These are phyloP conservation scores for Eremochloa ophiuroides DNA, from an alignment of 176 grass and related monocot genomes.

Conservation along the genomic window DNA sequence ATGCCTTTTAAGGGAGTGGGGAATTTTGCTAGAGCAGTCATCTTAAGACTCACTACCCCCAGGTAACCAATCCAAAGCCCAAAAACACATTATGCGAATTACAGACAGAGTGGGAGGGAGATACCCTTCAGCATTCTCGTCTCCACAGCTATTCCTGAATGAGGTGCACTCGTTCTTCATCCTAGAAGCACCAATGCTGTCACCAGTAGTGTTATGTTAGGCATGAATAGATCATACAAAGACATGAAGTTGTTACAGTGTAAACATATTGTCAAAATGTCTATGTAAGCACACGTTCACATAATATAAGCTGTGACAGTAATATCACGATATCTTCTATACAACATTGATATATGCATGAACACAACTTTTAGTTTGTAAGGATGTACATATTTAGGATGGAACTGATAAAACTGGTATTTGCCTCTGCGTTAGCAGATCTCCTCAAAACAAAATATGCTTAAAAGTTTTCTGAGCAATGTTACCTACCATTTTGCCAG, in stretches of 20 bases:
- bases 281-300: neutral
- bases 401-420: neutral
- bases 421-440: neutral
- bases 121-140: constrained; percentile 77
- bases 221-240: neutral
- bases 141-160: constrained; percentile 57
- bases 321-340: neutral
- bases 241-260: neutral
- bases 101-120: constrained; percentile 6
- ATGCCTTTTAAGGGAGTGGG: neutral
- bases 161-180: constrained; percentile 73
- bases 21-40: neutral
- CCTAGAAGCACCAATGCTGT: constrained; percentile 86
- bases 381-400: neutral
- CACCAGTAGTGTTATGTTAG: constrained; percentile 15
- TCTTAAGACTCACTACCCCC: neutral
- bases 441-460: neutral
- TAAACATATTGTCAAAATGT: neutral
- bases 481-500: neutral
- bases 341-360: neutral
- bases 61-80: no score
- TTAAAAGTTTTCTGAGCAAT: neutral
- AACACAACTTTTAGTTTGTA: neutral
- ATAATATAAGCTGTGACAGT: neutral
- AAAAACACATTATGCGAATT: neutral